Percentiles rank a stretch among this genome's conserved stretches.
Conservation (phyloP, 208 protist species). For the Leishmania aethiopica region DNA sequence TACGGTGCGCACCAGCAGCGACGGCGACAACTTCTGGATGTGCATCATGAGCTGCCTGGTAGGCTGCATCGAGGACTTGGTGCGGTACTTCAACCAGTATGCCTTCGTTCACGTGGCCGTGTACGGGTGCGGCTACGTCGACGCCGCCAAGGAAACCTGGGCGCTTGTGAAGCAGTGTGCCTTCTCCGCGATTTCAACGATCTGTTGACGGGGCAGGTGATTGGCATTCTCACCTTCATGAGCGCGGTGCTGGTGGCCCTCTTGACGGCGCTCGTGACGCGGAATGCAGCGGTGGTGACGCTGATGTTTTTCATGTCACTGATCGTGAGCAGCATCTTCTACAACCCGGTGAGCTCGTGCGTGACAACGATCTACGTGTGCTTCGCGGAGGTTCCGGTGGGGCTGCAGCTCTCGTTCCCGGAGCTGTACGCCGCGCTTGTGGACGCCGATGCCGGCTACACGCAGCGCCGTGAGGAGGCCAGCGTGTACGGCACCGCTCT, state of each 20-base stretch:
- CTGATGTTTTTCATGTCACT: constrained; percentile 50
- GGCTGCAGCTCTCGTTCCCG: constrained; percentile 60
- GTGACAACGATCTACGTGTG: constrained; percentile 87
- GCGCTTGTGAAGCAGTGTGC: constrained; percentile 63
- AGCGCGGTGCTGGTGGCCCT: constrained; percentile 28
- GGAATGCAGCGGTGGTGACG: constrained; percentile 19
- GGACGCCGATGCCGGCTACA: constrained; percentile 40
- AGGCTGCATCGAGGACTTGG: constrained; percentile 52
- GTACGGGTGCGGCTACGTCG: constrained; percentile 88
- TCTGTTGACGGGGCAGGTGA: constrained; percentile 44
- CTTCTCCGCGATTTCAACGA: constrained; percentile 87
- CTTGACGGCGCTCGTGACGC: constrained; percentile 31
- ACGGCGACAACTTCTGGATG: constrained; percentile 47
- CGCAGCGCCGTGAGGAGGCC: constrained; percentile 13
- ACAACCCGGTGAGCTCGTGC: constrained; percentile 55
- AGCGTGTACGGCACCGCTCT: constrained; percentile 23
- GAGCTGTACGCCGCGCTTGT: constrained; percentile 56
- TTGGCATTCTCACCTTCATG: constrained; percentile 42
- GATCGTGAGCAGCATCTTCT: constrained; percentile 51
- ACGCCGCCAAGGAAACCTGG: constrained; percentile 72
- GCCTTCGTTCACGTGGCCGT: constrained; percentile 90
- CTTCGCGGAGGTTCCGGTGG: constrained; percentile 80
- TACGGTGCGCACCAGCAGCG: constrained; percentile 18
- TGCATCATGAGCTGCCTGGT: constrained; percentile 64
- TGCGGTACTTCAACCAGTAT: constrained; percentile 91